These are phyloP conservation scores for Lantana camara DNA, from an alignment of 257 asterid genomes.

Conservation along the genomic window DNA sequence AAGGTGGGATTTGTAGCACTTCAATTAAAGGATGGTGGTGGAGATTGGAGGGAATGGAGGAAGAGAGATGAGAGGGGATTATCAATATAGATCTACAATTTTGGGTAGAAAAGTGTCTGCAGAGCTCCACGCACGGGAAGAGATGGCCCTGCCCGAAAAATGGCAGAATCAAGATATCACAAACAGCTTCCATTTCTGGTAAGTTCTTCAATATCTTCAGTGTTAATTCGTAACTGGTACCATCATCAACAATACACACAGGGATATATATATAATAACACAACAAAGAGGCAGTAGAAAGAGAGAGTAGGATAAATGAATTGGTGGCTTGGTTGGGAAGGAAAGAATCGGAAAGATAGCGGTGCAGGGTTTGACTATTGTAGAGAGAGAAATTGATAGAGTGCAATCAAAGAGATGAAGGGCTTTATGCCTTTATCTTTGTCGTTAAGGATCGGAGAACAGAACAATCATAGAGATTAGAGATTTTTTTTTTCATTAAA, in stretches of 20 bases:
- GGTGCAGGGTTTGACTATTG: neutral
- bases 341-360: slow-evolving; percentile 3
- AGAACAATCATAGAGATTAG: neutral
- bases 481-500: no score
- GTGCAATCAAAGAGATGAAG: slow-evolving; percentile 17
- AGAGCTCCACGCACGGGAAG: slow-evolving; percentile 65
- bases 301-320: neutral
- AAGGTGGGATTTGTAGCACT: slow-evolving; percentile 36
- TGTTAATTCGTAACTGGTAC: neutral
- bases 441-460: neutral
- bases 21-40: slow-evolving; percentile 29
- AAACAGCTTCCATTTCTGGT: slow-evolving; percentile 37
- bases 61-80: slow-evolving; percentile 64
- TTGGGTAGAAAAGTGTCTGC: slow-evolving; percentile 48
- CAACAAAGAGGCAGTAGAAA: neutral
- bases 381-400: neutral
- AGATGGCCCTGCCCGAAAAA: slow-evolving; percentile 87
- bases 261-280: neutral
- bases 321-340: slow-evolving; percentile 22
- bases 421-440: neutral
- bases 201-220: neutral
- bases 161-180: slow-evolving; percentile 67
- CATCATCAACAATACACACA: neutral
- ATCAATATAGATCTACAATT: slow-evolving; percentile 49
- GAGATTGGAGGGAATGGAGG: slow-evolving; percentile 53